These are phyloP conservation scores for Amauroascus verrucosus DNA, from an alignment of 2,329 filamentous ascomycete genomes.

Conservation along the genomic window DNA sequence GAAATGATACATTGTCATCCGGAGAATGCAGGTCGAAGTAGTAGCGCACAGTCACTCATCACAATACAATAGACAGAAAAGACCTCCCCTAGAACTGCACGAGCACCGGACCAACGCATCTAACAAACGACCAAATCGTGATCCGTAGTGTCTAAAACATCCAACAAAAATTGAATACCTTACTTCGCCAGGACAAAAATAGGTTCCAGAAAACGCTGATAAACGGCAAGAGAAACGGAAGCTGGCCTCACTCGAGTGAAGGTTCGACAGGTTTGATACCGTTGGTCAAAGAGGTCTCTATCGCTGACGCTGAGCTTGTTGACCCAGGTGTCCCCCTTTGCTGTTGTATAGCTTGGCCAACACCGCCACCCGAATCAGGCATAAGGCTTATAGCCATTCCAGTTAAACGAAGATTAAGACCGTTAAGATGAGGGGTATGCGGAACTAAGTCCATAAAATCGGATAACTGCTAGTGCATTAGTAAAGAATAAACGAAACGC, in stretches of 20 bases:
- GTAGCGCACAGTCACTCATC: background rate
- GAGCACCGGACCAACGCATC: constrained; percentile 8
- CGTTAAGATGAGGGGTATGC: constrained; percentile 39
- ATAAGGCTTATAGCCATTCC: constrained; percentile 36
- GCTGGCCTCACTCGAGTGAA: background rate
- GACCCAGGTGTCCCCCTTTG: background rate
- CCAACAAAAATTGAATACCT: background rate
- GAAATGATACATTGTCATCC: background rate
- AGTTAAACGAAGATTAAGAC: constrained; percentile 30
- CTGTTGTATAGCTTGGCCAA: background rate
- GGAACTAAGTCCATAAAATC: constrained; percentile 43
- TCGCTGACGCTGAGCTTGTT: background rate
- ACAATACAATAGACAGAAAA: background rate
- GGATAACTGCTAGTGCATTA: constrained; percentile 30
- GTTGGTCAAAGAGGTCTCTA: background rate
- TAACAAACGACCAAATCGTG: background rate
- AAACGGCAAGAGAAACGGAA: constrained; percentile 5
- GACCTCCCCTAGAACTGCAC: background rate
- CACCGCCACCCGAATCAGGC: constrained; percentile 16
- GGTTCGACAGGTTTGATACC: background rate
- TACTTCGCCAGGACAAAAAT: background rate
- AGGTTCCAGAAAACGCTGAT: background rate
- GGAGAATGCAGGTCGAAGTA: background rate
- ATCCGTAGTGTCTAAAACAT: constrained; percentile 7
- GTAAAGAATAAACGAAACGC: constrained; percentile 13